phyloP scores from a whole-genome alignment of 208 protist genomes.

The Angomonas deanei region DNA sequence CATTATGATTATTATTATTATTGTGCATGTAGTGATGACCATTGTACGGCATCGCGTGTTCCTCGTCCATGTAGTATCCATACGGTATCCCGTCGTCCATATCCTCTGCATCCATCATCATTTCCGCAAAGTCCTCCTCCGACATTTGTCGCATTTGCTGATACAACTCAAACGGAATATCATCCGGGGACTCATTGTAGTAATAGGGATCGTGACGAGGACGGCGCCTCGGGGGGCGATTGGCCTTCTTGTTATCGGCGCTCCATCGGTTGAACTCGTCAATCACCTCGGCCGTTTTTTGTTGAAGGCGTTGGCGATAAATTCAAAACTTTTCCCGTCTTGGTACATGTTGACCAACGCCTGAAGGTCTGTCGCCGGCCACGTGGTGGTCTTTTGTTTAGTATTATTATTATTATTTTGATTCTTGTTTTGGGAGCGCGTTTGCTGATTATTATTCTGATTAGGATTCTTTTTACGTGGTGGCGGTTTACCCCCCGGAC shows the following conservation, averaged over 20 bases:
- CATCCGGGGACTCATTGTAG: constrained; percentile 53
- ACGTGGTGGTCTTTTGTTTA: constrained; percentile 44
- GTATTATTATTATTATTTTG: constrained; percentile 12
- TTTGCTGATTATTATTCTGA: constrained; percentile 8
- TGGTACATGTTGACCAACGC: constrained; percentile 89
- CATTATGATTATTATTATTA: not conserved
- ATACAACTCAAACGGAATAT: constrained; percentile 46
- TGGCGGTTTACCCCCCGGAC: too few species aligned
- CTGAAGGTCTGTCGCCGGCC: constrained; percentile 61
- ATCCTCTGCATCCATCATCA: constrained; percentile 22
- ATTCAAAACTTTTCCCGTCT: constrained; percentile 89
- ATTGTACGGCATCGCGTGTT: constrained; percentile 1
- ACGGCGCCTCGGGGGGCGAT: not conserved
- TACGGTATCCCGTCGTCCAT: constrained; percentile 43
- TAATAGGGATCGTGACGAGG: not conserved
- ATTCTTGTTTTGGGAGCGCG: constrained; percentile 3
- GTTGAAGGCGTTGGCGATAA: constrained; percentile 84
- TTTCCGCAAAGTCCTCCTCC: constrained; percentile 5
- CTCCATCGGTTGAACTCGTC: constrained; percentile 85
- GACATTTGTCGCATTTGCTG: too few species aligned
- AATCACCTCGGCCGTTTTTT: constrained; percentile 53
- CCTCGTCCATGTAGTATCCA: constrained; percentile 40
- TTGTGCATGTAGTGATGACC: constrained; percentile 2
- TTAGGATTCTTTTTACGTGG: constrained; percentile 12
- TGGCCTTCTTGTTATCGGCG: constrained; percentile 29